Evolutionary conservation across 2,329 filamentous ascomycete genomes (phyloP).

Genomic region (Gaeumannomyces tritici): DNA sequence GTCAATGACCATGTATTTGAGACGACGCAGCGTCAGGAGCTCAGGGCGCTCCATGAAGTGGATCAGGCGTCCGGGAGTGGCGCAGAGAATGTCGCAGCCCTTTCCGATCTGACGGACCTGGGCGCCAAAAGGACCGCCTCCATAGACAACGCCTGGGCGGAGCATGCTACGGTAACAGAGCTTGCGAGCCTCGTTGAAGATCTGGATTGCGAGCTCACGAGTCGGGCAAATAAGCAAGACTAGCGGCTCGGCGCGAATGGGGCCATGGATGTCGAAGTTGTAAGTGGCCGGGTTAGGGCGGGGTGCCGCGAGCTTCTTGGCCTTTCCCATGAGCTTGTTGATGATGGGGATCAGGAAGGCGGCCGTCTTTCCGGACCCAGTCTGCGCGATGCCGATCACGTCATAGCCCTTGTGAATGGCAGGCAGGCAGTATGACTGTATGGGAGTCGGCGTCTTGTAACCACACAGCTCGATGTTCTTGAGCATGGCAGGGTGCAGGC

Average conservation of each 20-base stretch:
- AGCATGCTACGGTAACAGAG: constrained; percentile 94
- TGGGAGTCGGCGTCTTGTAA: constrained; percentile 69
- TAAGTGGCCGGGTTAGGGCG: constrained; percentile 58
- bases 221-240: constrained; percentile 80
- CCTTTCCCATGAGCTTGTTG: constrained; percentile 91
- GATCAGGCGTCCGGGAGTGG: constrained; percentile 74
- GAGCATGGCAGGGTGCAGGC: constrained; percentile 74
- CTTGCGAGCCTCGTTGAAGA: constrained; percentile 88
- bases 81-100: constrained; percentile 85
- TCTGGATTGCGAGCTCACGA: constrained; percentile 85
- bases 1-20: constrained; percentile 78
- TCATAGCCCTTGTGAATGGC: constrained; percentile 70
- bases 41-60: constrained; percentile 71
- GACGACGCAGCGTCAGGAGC: constrained; percentile 61
- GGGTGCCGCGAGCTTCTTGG: constrained; percentile 72
- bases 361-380: constrained; percentile 92
- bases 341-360: constrained; percentile 85
- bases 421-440: constrained; percentile 79
- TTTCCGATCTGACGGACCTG: constrained; percentile 66
- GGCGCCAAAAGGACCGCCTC: constrained; percentile 62
- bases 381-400: constrained; percentile 84
- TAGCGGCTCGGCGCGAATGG: constrained; percentile 71
- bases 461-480: constrained; percentile 66
- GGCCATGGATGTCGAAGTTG: constrained; percentile 30
- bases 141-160: constrained; percentile 82